Evolutionary conservation across 768 basidiomycete species (phyloP), one percentile per base, ranked within the genome.

Genomic region (Butyriboletus loyo): DNA sequence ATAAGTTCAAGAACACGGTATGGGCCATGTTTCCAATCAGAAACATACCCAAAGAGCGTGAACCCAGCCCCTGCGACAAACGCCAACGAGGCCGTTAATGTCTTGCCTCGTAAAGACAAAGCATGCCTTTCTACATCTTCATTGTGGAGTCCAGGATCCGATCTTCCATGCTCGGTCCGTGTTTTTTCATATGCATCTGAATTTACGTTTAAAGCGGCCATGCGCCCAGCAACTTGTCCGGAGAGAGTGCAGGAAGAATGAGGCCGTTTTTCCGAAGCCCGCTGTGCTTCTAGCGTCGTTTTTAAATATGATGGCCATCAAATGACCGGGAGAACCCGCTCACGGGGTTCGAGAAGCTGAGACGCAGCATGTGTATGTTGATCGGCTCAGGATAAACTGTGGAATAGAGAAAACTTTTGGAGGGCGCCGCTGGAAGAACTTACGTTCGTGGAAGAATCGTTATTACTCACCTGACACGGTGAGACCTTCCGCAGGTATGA

Each of bases 61-160:
- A 84, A 83, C 4, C 82, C 81, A 5, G 80, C 74, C 35, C 82
- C 82, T 22, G 81, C 78, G 11, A 82, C 80, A 57, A 81, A 80
- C 2, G 78, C 80, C 39, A 84, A 67, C 8, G 77, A 75, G 9
- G 72, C 73, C 19, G 77, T 80, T 41, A 84, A 67, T 13, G 66
- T 60, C 39, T 59, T 62, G 11, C 82, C 81, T 21, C 59, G 55
- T 47, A 66, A 55, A 22, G 64, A 53, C 25, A 58, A 5, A 0
- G 55, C 39, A 35, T 61, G 49, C 6, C 17, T 28, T 32, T 56
- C 42, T 1, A 63, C 49, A 19, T 60, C 64, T 46, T 59, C 50
- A 19, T 54, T 34, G 15, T 25, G 11, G 14, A 54, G 51, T 1
- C 19, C 36, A 30, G 32, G 15, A 30, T 49, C 47, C 2, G 39